phyloP scores from a whole-genome alignment of 2,329 filamentous ascomycete genomes.

The Aspergillus caelatus region DNA sequence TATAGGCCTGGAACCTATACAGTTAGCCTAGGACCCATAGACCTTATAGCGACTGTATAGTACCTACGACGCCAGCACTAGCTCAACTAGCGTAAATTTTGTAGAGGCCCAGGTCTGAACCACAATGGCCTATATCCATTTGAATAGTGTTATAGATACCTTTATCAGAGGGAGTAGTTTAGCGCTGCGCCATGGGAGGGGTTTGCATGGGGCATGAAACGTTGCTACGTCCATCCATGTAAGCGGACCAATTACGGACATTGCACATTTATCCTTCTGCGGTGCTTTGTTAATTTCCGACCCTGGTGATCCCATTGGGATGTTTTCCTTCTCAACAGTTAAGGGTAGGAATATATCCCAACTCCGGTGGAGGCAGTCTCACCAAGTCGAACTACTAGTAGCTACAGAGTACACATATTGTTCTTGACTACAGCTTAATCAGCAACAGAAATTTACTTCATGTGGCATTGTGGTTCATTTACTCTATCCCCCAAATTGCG shows the following conservation, averaged over 20 bases:
- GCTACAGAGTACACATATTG: not conserved
- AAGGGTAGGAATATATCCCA: not conserved
- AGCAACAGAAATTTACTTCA: not conserved
- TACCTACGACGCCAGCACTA: no score
- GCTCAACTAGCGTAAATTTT: no score
- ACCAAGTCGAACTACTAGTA: not conserved
- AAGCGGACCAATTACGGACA: no score
- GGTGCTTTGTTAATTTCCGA: no score
- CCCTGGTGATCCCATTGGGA: not conserved
- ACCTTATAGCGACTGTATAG: no score
- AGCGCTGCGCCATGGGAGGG: not conserved
- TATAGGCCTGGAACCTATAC: no score
- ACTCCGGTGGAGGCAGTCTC: not conserved
- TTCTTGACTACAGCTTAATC: not conserved
- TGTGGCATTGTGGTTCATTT: not conserved
- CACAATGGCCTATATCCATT: not conserved
- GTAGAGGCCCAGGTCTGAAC: not conserved
- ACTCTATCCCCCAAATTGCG: not conserved
- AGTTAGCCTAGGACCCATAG: no score
- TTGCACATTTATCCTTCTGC: not conserved
- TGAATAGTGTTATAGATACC: not conserved
- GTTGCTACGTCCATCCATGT: not conserved
- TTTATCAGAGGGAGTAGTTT: not conserved
- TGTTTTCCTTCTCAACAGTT: not conserved
- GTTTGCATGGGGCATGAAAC: not conserved